phyloP scores from a whole-genome alignment of 2,329 filamentous ascomycete species.

The Neocucurbitaria cava region DNA sequence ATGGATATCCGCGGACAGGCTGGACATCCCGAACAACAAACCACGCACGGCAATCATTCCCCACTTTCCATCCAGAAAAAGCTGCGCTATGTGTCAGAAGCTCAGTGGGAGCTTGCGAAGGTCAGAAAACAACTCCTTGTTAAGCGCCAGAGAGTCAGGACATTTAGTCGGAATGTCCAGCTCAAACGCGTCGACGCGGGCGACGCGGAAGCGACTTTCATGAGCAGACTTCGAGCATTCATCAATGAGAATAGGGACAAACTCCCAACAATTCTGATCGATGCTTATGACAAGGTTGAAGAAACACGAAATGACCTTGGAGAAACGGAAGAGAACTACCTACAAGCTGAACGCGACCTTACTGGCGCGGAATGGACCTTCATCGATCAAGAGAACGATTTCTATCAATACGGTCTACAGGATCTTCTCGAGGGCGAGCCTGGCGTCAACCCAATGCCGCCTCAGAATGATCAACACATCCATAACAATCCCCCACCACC shows the following conservation, averaged over 20 bases:
- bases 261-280: neutral
- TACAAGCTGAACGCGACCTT: slow-evolving; percentile 19
- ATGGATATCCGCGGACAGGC: neutral
- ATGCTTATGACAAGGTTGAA: slow-evolving; percentile 7
- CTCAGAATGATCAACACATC: neutral
- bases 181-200: slow-evolving; percentile 1
- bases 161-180: neutral
- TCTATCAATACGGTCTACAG: slow-evolving; percentile 26
- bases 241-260: neutral
- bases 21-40: neutral
- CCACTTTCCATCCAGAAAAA: neutral
- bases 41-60: neutral
- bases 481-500: neutral
- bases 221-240: neutral
- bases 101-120: slow-evolving; percentile 7
- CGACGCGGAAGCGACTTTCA: slow-evolving; percentile 1
- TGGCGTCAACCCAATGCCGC: too few species aligned
- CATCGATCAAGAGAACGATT: slow-evolving; percentile 21
- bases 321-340: slow-evolving; percentile 21
- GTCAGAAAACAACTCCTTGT: slow-evolving; percentile 8
- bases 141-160: neutral
- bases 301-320: slow-evolving; percentile 21
- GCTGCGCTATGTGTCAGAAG: slow-evolving; percentile 1
- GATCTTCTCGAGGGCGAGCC: neutral
- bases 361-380: slow-evolving; percentile 26